Evolutionary conservation across 2,329 filamentous ascomycete genomes (phyloP).

Genomic region (Pleurostoma richardsiae): DNA sequence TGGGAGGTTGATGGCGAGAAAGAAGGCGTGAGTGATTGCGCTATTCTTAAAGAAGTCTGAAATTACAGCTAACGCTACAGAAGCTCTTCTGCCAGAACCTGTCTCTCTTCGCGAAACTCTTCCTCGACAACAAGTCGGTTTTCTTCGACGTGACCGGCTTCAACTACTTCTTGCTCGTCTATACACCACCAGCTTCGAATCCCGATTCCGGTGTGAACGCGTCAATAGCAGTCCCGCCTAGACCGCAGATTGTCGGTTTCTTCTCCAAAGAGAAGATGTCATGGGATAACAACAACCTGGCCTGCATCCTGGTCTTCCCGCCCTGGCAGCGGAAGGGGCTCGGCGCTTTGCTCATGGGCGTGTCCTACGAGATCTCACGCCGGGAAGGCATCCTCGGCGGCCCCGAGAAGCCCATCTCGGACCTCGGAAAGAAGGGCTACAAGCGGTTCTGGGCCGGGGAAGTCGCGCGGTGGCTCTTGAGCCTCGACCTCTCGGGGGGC

Average conservation of each 20-base stretch:
- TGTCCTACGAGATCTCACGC: conserved; percentile 86
- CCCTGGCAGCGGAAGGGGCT: conserved; percentile 91
- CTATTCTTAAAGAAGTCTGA: too few species aligned
- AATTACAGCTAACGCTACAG: too few species aligned
- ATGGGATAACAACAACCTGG: conserved; percentile 97
- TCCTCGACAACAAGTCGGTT: conserved; percentile 96
- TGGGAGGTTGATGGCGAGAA: conserved; percentile 91
- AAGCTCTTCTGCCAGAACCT: conserved; percentile 90
- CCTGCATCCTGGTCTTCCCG: conserved; percentile 92
- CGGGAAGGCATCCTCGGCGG: conserved; percentile 81
- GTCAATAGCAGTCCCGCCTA: conserved; percentile 10
- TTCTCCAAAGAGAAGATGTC: conserved; percentile 99
- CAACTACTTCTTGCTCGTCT: conserved; percentile 87
- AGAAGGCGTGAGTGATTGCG: conserved; percentile 53
- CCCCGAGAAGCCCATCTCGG: conserved; percentile 88
- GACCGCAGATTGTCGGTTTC: conserved; percentile 76
- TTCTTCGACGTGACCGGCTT: conserved; percentile 96
- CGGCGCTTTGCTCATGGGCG: conserved; percentile 83
- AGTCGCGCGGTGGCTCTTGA: conserved; percentile 65
- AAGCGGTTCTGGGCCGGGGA: conserved; percentile 81
- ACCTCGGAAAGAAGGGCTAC: conserved; percentile 79
- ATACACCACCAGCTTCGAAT: conserved; percentile 46
- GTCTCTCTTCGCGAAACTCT: conserved; percentile 93
- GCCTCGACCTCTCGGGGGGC: conserved; percentile 27
- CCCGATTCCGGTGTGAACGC: conserved; percentile 4